phyloP scores from a whole-genome alignment of 176 grass and related monocot genomes.

The Oryza meridionalis region DNA sequence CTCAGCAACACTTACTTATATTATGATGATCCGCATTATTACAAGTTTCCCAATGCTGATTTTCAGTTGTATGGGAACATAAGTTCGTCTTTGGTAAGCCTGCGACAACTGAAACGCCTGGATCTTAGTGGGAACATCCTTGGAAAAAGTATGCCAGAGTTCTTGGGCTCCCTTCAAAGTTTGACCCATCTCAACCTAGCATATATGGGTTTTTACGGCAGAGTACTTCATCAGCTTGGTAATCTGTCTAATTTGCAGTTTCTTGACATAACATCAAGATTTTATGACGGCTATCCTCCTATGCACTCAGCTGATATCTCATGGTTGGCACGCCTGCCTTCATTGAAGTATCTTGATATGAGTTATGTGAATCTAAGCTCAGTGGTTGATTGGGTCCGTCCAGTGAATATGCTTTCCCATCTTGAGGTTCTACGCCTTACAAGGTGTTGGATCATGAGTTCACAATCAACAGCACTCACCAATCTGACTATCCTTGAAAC shows the following conservation, averaged over 20 bases:
- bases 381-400: slow-evolving; percentile 3
- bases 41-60: fast-evolving
- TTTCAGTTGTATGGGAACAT: neutral
- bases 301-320: slow-evolving; percentile 16
- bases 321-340: slow-evolving; percentile 33
- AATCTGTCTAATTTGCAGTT: slow-evolving; percentile 41
- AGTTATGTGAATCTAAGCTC: neutral
- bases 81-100: slow-evolving; percentile 24
- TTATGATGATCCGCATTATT: neutral
- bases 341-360: slow-evolving; percentile 42
- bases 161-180: slow-evolving; percentile 33
- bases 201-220: neutral
- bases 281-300: neutral
- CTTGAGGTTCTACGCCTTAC: neutral
- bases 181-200: slow-evolving; percentile 46
- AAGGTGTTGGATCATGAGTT: neutral
- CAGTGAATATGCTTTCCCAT: slow-evolving; percentile 28
- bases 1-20: neutral
- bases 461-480: neutral
- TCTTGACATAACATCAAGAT: neutral
- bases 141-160: neutral
- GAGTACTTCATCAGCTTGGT: slow-evolving; percentile 40
- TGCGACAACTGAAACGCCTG: slow-evolving; percentile 38
- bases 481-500: slow-evolving; percentile 38
- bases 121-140: slow-evolving; percentile 43